Conservation (phyloP, 2,329 filamentous ascomycete species). For the Epicoccum nigrum region DNA sequence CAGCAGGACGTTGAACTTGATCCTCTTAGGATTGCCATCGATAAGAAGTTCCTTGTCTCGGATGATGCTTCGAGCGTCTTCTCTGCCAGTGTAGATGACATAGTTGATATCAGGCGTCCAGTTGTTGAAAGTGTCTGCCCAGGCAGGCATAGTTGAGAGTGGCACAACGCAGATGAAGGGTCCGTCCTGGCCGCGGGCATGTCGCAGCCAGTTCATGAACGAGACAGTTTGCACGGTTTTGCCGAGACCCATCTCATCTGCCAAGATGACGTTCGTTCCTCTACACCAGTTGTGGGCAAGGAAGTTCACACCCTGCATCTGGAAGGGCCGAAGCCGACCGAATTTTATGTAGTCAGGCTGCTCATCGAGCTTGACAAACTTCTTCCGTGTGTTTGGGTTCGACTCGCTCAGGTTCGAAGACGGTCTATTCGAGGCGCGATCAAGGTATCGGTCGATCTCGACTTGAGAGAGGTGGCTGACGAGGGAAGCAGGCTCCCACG, state of each 20-base stretch:
- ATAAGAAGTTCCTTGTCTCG: constrained; percentile 87
- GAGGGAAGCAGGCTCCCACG: constrained; percentile 83
- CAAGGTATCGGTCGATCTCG: constrained; percentile 89
- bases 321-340: constrained; percentile 89
- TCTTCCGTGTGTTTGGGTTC: constrained; percentile 71
- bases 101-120: constrained; percentile 98
- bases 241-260: constrained; percentile 97
- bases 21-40: constrained; percentile 83
- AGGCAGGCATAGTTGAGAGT: constrained; percentile 94
- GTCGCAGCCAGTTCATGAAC: constrained; percentile 95
- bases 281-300: constrained; percentile 94
- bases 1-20: constrained; percentile 96
- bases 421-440: constrained; percentile 81
- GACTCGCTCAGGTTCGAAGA: constrained; percentile 79
- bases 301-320: constrained; percentile 93
- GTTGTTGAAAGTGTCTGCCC: constrained; percentile 96
- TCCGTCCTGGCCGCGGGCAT: constrained; percentile 86
- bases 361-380: constrained; percentile 65
- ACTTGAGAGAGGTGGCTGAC: constrained; percentile 80
- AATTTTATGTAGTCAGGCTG: constrained; percentile 86
- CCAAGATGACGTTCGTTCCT: constrained; percentile 93
- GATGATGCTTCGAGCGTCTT: constrained; percentile 83
- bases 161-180: constrained; percentile 98
- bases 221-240: constrained; percentile 98
- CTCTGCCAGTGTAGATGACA: constrained; percentile 92